Base-by-base conservation (phyloP, 2,329 filamentous ascomycete genomes). In the Beauveria sp. region DNA sequence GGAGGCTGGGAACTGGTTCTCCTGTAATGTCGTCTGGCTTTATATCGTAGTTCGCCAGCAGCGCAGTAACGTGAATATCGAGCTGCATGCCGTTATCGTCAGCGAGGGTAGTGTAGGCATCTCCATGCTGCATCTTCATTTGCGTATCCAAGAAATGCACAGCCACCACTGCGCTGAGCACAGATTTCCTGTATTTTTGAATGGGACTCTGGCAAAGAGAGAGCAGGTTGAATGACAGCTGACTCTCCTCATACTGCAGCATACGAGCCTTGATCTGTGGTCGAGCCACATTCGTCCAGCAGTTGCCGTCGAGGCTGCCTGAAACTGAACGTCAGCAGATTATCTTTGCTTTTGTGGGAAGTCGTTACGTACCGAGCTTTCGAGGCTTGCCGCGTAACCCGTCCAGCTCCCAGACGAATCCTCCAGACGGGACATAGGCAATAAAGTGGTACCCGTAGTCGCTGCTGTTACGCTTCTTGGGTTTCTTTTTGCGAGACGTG, bases 391-490 rank as follows among this genome's bases (percentile, higher is more conserved):
- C 78, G 71, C 93, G 86, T 24, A 97, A 78, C 5, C 93, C 93
- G 73, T 98, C 93, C 5, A 98, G 84, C 71, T 93, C 90, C 91
- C 91, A 97, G 16, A 96, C 83, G 61, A 84, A 79, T 2, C 84
- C 87, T n/a, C 83, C 80, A 16, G 86, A 83, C 2, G 91, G 90
- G 34, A 97, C 86, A 70, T 93, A 96, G 7, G 92, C 93, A 65
- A 96, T 88, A 73, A 95, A 98, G 71, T 98, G 93, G 70, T 88
- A 95, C 0, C 84, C 87, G 14, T 83, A 81, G n/a, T 90, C 83
- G 0, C 80, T 75, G 7, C 82, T 76, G 5, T 74, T 72, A n/a
- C 75, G 63, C 40, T 76, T 75, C 45, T 74, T 71, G 38, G 69
- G 67, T 63, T 70, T 78, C 46, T 72, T 77, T 61, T 67, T 72